Conservation (phyloP, 805 yeast genomes). For the Candida ponderosae region DNA sequence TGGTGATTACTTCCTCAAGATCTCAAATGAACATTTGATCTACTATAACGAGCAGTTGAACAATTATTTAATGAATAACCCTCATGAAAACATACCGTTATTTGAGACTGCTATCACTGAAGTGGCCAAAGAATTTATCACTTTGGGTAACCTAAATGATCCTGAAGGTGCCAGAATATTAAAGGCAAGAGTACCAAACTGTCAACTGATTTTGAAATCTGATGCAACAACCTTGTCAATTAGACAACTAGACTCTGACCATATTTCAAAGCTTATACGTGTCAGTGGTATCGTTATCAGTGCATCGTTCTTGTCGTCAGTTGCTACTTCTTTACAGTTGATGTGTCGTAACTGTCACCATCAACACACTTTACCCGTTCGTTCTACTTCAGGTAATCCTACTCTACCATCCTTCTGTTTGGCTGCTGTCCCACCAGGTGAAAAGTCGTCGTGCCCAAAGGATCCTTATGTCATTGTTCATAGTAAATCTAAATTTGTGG, state of each 20-base stretch:
- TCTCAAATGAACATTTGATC: constrained; percentile 77
- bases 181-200: constrained; percentile 53
- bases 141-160: constrained; percentile 35
- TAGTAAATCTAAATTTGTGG: constrained; percentile 88
- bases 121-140: constrained; percentile 65
- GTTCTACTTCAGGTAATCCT: constrained; percentile 64
- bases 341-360: constrained; percentile 88
- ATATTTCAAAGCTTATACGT: constrained; percentile 83
- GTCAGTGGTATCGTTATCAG: constrained; percentile 91
- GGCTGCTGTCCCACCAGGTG: constrained; percentile 45
- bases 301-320: constrained; percentile 79
- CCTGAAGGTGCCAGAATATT: constrained; percentile 32
- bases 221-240: constrained; percentile 66
- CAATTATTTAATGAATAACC: constrained; percentile 77
- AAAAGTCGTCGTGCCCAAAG: constrained; percentile 62
- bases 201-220: constrained; percentile 74
- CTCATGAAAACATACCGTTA: constrained; percentile 78
- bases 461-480: constrained; percentile 93
- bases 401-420: constrained; percentile 63
- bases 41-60: constrained; percentile 85
- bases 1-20: constrained; percentile 62
- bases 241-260: constrained; percentile 78
- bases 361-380: constrained; percentile 54
- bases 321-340: constrained; percentile 76
- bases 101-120: constrained; percentile 80